Base-by-base conservation (phyloP, 371 early-diverging fungal genomes). In the Mucor sp. region DNA sequence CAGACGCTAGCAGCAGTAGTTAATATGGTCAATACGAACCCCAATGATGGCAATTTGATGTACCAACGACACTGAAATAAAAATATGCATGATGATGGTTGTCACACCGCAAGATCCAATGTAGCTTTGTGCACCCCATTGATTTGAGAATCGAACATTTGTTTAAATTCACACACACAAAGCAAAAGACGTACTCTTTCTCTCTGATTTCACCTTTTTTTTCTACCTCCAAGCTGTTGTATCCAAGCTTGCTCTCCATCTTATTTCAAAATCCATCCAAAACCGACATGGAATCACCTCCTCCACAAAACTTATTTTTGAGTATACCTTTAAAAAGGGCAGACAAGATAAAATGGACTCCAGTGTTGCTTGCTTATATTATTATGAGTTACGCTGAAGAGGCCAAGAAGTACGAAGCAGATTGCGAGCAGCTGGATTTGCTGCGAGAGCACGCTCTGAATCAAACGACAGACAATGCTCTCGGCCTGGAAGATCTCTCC, bases 361-460 rank as follows among this genome's bases (percentile, higher is more conserved):
- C 64, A 28, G 68, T 69, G 57, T 62, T 83, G 21, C 43, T 74
- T 9, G 67, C 68, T 19, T 83, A 83, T 58, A 83, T 83, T 33
- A 62, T 64, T 6, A 65, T 55, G n/a, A 74, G 77, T 3, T 83
- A 83, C 61, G 78, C 76, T 23, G 77, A 83, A 57, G 77, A 77
- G 37, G 60, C 71, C 6, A 44, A 69, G 11, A 70, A 70, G 43
- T 83, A 83, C 60, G 63, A 71, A 56, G 27, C 57, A 15, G 84
- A 83, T 23, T 65, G 67, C 28, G 48, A 63, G 1, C 39, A 63
- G 3, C 39, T 83, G 11, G 84, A 83, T 44, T 35, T 60, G 8
- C 17, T 83, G 32, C 72, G 83, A 41, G 44, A 71, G 25, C 66
- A 60, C 57, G 59, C 67, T 47, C 43, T 77, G 15, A 35, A 50